phyloP scores from a whole-genome alignment of 805 yeast genomes.

The Kodamaea jinghongensis region DNA sequence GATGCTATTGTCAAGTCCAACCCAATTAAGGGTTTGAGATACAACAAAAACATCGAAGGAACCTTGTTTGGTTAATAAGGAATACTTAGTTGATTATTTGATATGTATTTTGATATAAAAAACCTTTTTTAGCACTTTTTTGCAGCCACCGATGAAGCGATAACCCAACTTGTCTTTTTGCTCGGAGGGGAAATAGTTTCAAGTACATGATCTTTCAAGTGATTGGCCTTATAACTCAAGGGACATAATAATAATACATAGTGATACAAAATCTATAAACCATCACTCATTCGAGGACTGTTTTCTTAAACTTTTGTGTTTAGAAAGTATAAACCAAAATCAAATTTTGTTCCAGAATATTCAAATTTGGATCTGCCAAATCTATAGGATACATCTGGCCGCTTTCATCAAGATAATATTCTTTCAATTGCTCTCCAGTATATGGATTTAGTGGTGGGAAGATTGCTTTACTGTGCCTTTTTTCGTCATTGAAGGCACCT shows the following conservation, averaged over 20 bases:
- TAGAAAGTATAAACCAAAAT: slow-evolving; percentile 30
- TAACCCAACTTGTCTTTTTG: too few species aligned
- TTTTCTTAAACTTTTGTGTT: neutral
- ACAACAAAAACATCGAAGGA: slow-evolving; percentile 15
- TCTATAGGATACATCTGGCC: slow-evolving; percentile 32
- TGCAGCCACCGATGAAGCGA: too few species aligned
- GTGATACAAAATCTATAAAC: too few species aligned
- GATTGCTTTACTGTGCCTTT: neutral
- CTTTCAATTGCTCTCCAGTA: slow-evolving; percentile 22
- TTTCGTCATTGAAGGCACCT: slow-evolving; percentile 8
- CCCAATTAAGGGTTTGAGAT: slow-evolving; percentile 57
- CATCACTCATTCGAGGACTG: neutral
- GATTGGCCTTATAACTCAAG: too few species aligned
- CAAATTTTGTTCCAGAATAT: slow-evolving; percentile 22
- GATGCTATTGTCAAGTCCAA: slow-evolving; percentile 41
- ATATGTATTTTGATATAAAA: too few species aligned
- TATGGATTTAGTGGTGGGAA: slow-evolving; percentile 5
- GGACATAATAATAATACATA: too few species aligned
- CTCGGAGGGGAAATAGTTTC: too few species aligned
- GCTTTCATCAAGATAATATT: slow-evolving; percentile 25
- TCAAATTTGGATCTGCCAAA: slow-evolving; percentile 11
- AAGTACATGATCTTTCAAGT: too few species aligned
- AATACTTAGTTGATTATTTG: too few species aligned
- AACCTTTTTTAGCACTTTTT: too few species aligned
- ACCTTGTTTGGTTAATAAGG: slow-evolving; percentile 1